Percentiles rank a stretch among this genome's conserved stretches.
Evolutionary conservation across 148 eudicot species (phyloP).

Genomic region (Chenopodium suecicum): DNA sequence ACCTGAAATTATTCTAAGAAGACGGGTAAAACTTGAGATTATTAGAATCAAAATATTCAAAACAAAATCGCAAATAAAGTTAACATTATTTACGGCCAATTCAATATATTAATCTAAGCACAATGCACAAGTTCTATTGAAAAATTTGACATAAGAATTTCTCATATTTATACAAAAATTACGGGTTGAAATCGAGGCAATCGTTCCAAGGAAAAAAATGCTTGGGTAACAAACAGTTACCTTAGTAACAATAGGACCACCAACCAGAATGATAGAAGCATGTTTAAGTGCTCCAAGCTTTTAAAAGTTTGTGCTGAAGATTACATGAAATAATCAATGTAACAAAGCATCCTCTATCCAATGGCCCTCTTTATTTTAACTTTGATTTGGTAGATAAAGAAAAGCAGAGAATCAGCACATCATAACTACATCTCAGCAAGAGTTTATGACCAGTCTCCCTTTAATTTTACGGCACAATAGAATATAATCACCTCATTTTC

Average conservation of each 20-base stretch:
- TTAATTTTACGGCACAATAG: slow-evolving; percentile 27
- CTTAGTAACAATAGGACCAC: slow-evolving; percentile 14
- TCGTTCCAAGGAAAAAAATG: background rate
- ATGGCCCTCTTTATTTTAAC: slow-evolving; percentile 26
- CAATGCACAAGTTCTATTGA: background rate
- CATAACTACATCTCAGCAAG: slow-evolving; percentile 33
- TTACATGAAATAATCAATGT: slow-evolving; percentile 26
- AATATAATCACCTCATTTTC: slow-evolving; percentile 21
- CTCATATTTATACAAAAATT: too few species aligned
- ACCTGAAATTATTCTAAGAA: too few species aligned
- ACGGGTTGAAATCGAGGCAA: background rate
- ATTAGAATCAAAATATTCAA: too few species aligned
- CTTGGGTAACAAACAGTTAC: slow-evolving; percentile 5
- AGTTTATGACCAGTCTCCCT: slow-evolving; percentile 36
- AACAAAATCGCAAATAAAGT: too few species aligned
- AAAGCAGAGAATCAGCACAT: slow-evolving; percentile 44
- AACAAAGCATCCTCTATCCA: slow-evolving; percentile 33
- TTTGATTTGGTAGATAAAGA: slow-evolving; percentile 31
- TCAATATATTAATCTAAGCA: background rate
- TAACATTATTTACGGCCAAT: too few species aligned
- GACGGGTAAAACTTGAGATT: background rate
- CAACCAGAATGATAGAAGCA: slow-evolving; percentile 24
- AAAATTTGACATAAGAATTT: background rate
- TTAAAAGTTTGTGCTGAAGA: slow-evolving; percentile 30
- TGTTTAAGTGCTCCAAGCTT: slow-evolving; percentile 25